Evolutionary conservation across 192 early-diverging fungal species (phyloP).

Genomic region (Entomortierella parvispora): DNA sequence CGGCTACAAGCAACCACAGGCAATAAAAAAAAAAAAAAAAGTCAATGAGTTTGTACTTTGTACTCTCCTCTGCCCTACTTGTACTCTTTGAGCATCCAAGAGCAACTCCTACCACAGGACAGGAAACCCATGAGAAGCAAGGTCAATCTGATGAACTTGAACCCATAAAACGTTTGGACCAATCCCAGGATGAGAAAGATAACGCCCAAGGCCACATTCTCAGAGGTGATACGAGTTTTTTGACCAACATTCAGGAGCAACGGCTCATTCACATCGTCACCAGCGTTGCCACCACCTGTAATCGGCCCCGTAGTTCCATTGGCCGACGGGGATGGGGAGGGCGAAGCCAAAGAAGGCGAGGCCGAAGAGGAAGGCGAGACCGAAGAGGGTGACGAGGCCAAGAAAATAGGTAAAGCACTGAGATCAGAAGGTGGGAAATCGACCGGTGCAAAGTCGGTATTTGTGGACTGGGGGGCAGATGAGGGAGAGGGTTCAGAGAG

Average conservation of each 20-base stretch:
- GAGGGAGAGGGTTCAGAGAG: no score
- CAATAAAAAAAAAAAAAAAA: no score
- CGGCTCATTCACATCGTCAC: background rate
- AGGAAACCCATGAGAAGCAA: constrained; percentile 33
- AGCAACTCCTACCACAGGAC: constrained; percentile 41
- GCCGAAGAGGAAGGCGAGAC: no score
- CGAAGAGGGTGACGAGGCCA: no score
- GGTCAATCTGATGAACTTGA: constrained; percentile 37
- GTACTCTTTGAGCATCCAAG: no score
- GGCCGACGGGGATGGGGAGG: background rate
- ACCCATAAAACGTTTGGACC: constrained; percentile 37
- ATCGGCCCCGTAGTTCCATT: background rate
- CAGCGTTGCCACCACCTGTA: background rate
- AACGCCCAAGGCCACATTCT: constrained; percentile 21
- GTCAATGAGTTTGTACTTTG: no score
- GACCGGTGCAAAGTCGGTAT: no score
- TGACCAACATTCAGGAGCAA: constrained; percentile 43
- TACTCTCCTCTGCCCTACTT: no score
- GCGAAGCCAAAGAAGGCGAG: background rate
- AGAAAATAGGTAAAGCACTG: no score
- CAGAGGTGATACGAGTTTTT: constrained; percentile 7
- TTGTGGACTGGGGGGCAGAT: no score
- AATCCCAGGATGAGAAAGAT: constrained; percentile 19
- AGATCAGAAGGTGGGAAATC: no score
- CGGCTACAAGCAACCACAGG: constrained; percentile 10